phyloP scores from a whole-genome alignment of 257 asterid genomes.

The Capsicum rhomboideum region DNA sequence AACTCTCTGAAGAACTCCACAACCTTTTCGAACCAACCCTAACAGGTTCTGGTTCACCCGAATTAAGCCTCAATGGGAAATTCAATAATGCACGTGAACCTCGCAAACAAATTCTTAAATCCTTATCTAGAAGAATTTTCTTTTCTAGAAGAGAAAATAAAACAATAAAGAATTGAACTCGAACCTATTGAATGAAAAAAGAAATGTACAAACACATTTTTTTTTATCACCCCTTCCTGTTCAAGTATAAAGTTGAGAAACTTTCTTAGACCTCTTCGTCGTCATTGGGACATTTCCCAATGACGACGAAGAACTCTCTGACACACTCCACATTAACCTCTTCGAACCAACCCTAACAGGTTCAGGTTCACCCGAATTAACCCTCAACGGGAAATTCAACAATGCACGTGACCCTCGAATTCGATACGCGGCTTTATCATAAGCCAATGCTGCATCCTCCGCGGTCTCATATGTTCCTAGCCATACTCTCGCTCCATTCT shows the following conservation, averaged over 20 bases:
- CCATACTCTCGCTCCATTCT: slow-evolving; percentile 33
- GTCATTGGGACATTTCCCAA: slow-evolving; percentile 2
- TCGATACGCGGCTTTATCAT: slow-evolving; percentile 31
- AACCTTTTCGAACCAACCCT: too few relatives aligned
- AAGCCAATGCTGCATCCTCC: slow-evolving; percentile 34
- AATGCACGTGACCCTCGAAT: slow-evolving; percentile 36
- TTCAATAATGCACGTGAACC: too few relatives aligned
- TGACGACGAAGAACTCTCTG: not conserved
- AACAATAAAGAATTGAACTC: not conserved
- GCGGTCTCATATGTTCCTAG: slow-evolving; percentile 29
- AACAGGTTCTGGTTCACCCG: too few relatives aligned
- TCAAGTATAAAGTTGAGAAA: not conserved
- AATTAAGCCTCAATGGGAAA: too few relatives aligned
- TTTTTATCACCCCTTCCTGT: too few relatives aligned
- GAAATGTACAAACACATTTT: not conserved
- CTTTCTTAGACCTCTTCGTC: slow-evolving; percentile 14
- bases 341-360: slow-evolving; percentile 21
- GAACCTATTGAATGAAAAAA: not conserved
- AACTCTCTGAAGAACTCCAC: too few relatives aligned
- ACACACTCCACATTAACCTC: too few relatives aligned
- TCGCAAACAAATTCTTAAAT: too few relatives aligned
- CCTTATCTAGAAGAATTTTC: too few relatives aligned
- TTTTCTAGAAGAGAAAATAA: too few relatives aligned
- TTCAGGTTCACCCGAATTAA: slow-evolving; percentile 32
- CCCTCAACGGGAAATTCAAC: slow-evolving; percentile 27